Evolutionary conservation across 2,329 filamentous ascomycete genomes (phyloP).

Genomic region (Exophiala viscosa): DNA sequence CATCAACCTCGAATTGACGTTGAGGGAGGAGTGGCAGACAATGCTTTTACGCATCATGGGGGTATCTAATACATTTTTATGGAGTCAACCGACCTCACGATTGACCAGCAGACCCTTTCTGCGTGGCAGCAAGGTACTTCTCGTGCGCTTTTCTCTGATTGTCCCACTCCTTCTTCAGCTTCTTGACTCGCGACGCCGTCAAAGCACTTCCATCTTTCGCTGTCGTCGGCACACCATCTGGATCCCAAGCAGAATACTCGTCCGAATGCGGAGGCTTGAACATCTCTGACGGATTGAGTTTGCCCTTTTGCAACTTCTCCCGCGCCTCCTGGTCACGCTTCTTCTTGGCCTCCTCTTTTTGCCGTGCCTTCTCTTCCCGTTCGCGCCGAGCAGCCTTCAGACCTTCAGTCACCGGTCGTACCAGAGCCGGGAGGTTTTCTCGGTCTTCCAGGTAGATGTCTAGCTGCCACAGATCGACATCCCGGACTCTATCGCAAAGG

Average conservation of each 20-base stretch:
- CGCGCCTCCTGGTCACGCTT: conserved; percentile 53
- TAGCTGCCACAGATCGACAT: conserved; percentile 74
- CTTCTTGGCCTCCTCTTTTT: conserved; percentile 55
- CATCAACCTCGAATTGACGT: neutral
- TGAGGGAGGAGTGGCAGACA: neutral
- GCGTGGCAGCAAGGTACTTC: conserved; percentile 45
- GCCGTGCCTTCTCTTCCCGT: conserved; percentile 48
- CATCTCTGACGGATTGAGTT: conserved; percentile 56
- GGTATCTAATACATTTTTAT: conserved; percentile 3
- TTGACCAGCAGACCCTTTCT: conserved; percentile 11
- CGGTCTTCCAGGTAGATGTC: conserved; percentile 88
- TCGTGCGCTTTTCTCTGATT: conserved; percentile 82
- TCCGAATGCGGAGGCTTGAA: conserved; percentile 49
- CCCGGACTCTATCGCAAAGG: conserved; percentile 76
- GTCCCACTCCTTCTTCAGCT: conserved; percentile 84
- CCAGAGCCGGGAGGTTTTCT: conserved; percentile 64
- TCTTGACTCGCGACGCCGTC: conserved; percentile 74
- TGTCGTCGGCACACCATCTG: conserved; percentile 73
- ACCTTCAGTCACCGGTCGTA: conserved; percentile 62
- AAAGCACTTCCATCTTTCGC: conserved; percentile 75
- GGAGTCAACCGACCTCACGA: neutral
- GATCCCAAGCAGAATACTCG: conserved; percentile 76
- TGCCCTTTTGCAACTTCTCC: conserved; percentile 53
- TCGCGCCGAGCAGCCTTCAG: conserved; percentile 55
- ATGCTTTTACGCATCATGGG: neutral